Evolutionary conservation across 176 grass and related monocot species (phyloP), one percentile per base, ranked within the genome.

Genomic region (Thinopyrum elongatum): DNA sequence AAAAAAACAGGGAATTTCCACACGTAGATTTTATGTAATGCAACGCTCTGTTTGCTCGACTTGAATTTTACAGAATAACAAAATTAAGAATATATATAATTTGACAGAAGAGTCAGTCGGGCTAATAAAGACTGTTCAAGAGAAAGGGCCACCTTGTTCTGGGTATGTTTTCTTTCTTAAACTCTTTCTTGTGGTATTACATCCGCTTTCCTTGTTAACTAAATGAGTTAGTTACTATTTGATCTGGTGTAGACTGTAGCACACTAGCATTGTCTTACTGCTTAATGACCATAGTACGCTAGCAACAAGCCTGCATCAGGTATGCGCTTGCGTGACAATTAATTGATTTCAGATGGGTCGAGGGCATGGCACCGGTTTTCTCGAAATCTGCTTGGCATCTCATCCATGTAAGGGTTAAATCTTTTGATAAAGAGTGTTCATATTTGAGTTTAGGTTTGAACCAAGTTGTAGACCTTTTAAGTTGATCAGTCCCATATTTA

Each of bases 381-480:
- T 95, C 93, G 57, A 98, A 86, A 67, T 90, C 91, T 14, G 89
- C 95, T 47, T 98, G 95, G 95, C 88, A 98, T 91, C 95, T 95
- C 84, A 92, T 98, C 76, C 95, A 98, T 88, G 95, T 94, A 79
- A 39, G 21, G 13, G n/a, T 4, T 74, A 47, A 76, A 83, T 62
- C 26, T 57, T 82, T 33, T 5, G 21, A 74, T 79, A 58, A 65
- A 65, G 81, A 82, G 42, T 79, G 35, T 30, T 29, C 13, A 33
- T 15, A 74, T 74, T 35, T 74, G 57, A 77, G 38, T n/a, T n/a
- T n/a, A n/a, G 25, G 19, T 44, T 53, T 19, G 38, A 72, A 65
- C 42, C 21, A 73, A 16, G 16, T 25, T 78, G 8, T 64, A 41
- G 35, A 35, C 38, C 79, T 77, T 21, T 55, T 83, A 8, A 35